Conservation (phyloP, 306 rosid species). For the Quillaja saponaria region DNA sequence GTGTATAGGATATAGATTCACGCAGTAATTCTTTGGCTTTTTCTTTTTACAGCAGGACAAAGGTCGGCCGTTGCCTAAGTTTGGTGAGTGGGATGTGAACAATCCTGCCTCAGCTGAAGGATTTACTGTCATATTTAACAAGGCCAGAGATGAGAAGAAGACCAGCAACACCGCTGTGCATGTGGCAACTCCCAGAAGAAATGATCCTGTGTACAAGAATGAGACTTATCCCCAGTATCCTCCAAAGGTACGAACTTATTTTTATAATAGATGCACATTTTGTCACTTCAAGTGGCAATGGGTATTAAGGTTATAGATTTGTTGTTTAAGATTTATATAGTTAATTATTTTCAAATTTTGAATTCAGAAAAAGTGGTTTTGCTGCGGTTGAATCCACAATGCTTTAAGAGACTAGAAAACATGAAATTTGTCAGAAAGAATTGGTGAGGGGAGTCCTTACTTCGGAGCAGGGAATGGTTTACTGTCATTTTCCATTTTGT, state of each 20-base stretch:
- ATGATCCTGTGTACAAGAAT: slow-evolving; percentile 32
- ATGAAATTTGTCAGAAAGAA: not conserved
- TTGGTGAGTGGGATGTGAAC: slow-evolving; percentile 86
- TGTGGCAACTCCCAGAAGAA: slow-evolving; percentile 35
- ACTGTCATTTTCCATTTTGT: not conserved
- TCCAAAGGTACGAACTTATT: slow-evolving; percentile 48
- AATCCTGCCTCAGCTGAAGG: slow-evolving; percentile 54
- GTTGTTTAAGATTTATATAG: slow-evolving; percentile 5
- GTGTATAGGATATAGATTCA: not conserved
- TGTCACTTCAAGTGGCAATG: not conserved
- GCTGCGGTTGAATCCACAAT: slow-evolving; percentile 55
- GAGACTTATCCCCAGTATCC: slow-evolving; percentile 34
- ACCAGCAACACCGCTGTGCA: slow-evolving; percentile 32
- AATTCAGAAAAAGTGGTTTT: slow-evolving; percentile 82
- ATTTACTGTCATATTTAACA: slow-evolving; percentile 80
- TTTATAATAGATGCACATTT: not conserved
- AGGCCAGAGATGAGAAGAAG: slow-evolving; percentile 89
- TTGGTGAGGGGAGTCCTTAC: slow-evolving; percentile 8
- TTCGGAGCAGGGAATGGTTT: slow-evolving; percentile 20
- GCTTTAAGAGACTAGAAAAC: slow-evolving; percentile 21
- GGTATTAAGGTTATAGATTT: slow-evolving; percentile 1
- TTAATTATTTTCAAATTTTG: slow-evolving; percentile 23
- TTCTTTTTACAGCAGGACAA: slow-evolving; percentile 46
- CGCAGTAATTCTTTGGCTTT: slow-evolving; percentile 1
- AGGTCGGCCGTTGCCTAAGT: slow-evolving; percentile 72